These are phyloP conservation scores for Phlebiopsis flavidoalba DNA, from an alignment of 768 basidiomycete species.

Conservation along the genomic window DNA sequence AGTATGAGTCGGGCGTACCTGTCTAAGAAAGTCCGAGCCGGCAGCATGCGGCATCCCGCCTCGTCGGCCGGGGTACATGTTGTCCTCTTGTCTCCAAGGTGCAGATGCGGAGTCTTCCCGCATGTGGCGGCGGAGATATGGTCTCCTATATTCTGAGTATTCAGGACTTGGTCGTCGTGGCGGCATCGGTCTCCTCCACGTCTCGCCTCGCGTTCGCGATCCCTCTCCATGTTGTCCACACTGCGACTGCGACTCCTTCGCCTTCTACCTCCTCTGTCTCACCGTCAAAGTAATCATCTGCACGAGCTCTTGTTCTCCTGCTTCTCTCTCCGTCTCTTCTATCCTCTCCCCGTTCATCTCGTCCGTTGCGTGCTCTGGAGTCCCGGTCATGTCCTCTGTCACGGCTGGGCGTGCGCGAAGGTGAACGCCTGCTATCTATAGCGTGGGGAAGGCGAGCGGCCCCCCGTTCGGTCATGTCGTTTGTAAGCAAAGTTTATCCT, in stretches of 20 bases:
- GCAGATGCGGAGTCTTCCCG: slow-evolving; percentile 10
- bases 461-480: slow-evolving; percentile 19
- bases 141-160: slow-evolving; percentile 20
- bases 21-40: slow-evolving; percentile 59
- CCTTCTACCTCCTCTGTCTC: slow-evolving; percentile 4
- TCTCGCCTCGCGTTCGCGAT: slow-evolving; percentile 21
- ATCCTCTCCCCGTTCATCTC: neutral
- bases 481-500: slow-evolving; percentile 5
- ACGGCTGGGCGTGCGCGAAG: neutral
- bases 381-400: neutral
- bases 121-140: slow-evolving; percentile 29
- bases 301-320: slow-evolving; percentile 18
- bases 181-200: slow-evolving; percentile 20
- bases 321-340: slow-evolving; percentile 15
- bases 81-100: slow-evolving; percentile 45
- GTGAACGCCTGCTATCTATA: neutral
- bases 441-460: slow-evolving; percentile 41
- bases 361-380: slow-evolving; percentile 17
- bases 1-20: slow-evolving; percentile 39
- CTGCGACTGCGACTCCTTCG: slow-evolving; percentile 16
- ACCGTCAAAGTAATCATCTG: slow-evolving; percentile 32
- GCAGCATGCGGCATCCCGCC: slow-evolving; percentile 26
- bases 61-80: slow-evolving; percentile 50
- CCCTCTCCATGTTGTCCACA: slow-evolving; percentile 19
- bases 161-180: slow-evolving; percentile 31